Evolutionary conservation across 768 basidiomycete genomes (phyloP).

Genomic region (Omphalotus guepiniiformis): DNA sequence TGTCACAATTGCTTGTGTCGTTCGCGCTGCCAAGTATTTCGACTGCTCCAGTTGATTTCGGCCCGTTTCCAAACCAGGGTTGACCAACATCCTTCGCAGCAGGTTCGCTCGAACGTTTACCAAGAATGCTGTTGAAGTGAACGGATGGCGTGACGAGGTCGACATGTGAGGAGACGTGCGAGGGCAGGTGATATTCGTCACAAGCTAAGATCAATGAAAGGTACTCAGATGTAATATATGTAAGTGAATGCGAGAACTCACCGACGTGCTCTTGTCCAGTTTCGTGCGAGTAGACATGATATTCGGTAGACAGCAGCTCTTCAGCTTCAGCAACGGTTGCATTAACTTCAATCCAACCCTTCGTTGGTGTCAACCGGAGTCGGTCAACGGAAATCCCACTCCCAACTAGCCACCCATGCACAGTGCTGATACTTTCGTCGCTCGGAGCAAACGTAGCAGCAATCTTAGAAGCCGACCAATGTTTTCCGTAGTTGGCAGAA

Average conservation of each 20-base stretch:
- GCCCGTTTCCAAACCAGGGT: slow-evolving; percentile 11
- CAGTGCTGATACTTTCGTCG: slow-evolving; percentile 28
- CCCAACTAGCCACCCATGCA: slow-evolving; percentile 34
- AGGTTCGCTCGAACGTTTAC: slow-evolving; percentile 1
- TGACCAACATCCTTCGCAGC: slow-evolving; percentile 15
- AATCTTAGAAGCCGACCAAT: slow-evolving; percentile 37
- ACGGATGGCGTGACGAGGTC: slow-evolving; percentile 43
- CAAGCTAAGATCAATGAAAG: slow-evolving; percentile 23
- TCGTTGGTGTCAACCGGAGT: slow-evolving; percentile 26
- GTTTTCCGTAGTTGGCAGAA: slow-evolving; percentile 41
- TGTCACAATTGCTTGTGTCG: slow-evolving; percentile 28
- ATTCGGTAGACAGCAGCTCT: slow-evolving; percentile 35
- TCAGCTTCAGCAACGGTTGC: slow-evolving; percentile 42
- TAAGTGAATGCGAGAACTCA: slow-evolving; percentile 8
- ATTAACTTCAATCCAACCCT: slow-evolving; percentile 37
- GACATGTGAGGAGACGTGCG: slow-evolving; percentile 30
- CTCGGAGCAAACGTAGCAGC: slow-evolving; percentile 40
- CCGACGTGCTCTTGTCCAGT: slow-evolving; percentile 33
- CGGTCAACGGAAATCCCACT: slow-evolving; percentile 31
- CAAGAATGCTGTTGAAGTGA: slow-evolving; percentile 30
- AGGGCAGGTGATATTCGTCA: slow-evolving; percentile 36
- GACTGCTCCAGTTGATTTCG: too few relatives aligned
- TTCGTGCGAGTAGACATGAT: slow-evolving; percentile 36
- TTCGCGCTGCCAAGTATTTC: slow-evolving; percentile 22
- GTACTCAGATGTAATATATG: neutral